A percentile compares a stretch with the other conserved stretches of the same genome.
phyloP scores from a whole-genome alignment of 2,329 filamentous ascomycete species.

The Trichoderma pleuroti region DNA sequence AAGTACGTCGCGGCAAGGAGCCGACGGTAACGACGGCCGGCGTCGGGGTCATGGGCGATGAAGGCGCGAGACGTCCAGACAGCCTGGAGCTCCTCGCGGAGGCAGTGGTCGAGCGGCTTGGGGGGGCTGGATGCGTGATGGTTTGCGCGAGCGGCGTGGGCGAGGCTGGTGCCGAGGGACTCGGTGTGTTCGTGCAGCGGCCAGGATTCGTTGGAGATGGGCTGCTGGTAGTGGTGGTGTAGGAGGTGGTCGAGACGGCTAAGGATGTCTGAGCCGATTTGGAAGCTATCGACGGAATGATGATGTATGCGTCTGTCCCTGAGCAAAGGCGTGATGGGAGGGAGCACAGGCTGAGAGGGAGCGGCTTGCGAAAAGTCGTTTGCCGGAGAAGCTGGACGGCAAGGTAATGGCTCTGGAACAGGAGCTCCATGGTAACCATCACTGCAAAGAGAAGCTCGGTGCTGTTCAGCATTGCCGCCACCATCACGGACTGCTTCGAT shows the following conservation, averaged over 20 bases:
- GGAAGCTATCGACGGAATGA: not conserved
- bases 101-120: constrained; percentile 6
- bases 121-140: not conserved
- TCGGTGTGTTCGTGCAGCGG: not conserved
- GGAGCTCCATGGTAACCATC: not conserved
- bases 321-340: not conserved
- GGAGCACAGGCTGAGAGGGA: not conserved
- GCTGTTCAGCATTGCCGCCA: not conserved
- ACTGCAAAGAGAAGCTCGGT: not conserved
- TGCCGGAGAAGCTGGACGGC: not conserved
- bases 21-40: not conserved
- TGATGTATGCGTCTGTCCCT: not conserved
- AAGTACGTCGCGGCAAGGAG: constrained; percentile 8
- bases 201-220: not conserved
- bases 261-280: not conserved
- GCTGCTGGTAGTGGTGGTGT: not conserved
- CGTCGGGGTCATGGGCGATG: not conserved
- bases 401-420: not conserved
- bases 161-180: not conserved
- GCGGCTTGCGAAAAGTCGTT: not conserved
- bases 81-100: constrained; percentile 5
- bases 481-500: too few relatives aligned
- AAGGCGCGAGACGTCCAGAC: not conserved
- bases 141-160: not conserved
- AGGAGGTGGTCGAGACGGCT: not conserved